Evolutionary conservation across 1,284 basidiomycete genomes (phyloP), one percentile per base, ranked within the genome.

Genomic region (Rhodotorula sp.): DNA sequence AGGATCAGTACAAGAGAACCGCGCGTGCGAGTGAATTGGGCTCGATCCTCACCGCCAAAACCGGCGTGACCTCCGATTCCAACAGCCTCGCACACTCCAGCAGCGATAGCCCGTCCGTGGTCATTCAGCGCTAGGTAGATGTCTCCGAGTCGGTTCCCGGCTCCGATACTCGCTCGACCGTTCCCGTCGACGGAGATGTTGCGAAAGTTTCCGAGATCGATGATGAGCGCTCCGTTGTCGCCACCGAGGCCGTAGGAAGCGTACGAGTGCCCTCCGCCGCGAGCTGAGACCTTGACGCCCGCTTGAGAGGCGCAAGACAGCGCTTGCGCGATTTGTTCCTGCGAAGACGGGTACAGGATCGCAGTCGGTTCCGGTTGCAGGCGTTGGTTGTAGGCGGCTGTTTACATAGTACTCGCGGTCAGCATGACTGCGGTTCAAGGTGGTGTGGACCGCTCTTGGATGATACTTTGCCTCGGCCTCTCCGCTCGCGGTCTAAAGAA

Each of bases 231-330:
- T 5, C 79, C 72, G 56, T 80, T 79, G 56, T 75, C 74, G 45
- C 79, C 72, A 5, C 77, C 75, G 22, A 79, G 74, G 5, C 80
- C 76, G 44, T 77, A 80, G 44, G 76, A 78, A 17, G 76, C 80
- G 60, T 81, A 82, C 6, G 76, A 78, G 58, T 82, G 81, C 5
- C 81, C 80, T 8, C 81, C 81, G 29, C 78, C 77, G 14, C 81
- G 68, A 8, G 81, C 80, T 22, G 76, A 74, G 42, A 81, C 78
- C 42, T 78, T 57, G 37, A 75, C 64, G 30, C 67, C 66, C 48
- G 65, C 55, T 29, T 15, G 26, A 12, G 71, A 64, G 57, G 75
- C 80, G 68, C 80, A 80, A 1, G 63, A 58, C 4, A 82, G 76
- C 1, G 78, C 77, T 15, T 70, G 59, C 20, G 76, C 56, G 24